Conservation (phyloP, 305 asterid species). For the Fraxinus baroniana region DNA sequence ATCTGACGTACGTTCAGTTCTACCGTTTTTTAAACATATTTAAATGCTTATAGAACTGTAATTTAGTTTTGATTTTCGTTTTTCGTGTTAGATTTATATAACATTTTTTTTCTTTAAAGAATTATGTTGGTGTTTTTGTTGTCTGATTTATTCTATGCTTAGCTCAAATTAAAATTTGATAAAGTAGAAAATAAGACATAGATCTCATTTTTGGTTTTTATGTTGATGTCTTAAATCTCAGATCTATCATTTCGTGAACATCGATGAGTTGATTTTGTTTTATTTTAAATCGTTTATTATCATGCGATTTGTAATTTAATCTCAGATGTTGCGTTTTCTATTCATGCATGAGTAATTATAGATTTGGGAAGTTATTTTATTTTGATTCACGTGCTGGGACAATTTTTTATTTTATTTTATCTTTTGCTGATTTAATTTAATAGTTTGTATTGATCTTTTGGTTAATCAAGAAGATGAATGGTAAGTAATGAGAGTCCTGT, state of each 20-base stretch:
- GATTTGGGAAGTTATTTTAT: neutral
- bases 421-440: neutral
- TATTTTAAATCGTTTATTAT: neutral
- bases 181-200: neutral
- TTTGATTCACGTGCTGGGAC: neutral
- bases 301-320: neutral
- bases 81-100: too few relatives aligned
- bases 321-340: neutral
- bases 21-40: neutral
- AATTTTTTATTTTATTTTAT: neutral
- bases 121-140: neutral
- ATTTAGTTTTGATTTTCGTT: too few relatives aligned
- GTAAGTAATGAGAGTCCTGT: neutral
- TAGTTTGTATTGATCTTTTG: neutral
- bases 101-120: neutral
- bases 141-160: neutral
- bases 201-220: neutral
- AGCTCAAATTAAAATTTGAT: neutral
- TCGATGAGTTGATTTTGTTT: neutral
- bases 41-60: neutral
- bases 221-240: neutral
- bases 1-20: neutral
- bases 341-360: neutral
- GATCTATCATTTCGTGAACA: neutral
- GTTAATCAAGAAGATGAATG: too few relatives aligned